A percentile compares a stretch with the other conserved stretches of the same genome.
Conservation (phyloP, 768 basidiomycete genomes). For the Pleurotus ostreatus region DNA sequence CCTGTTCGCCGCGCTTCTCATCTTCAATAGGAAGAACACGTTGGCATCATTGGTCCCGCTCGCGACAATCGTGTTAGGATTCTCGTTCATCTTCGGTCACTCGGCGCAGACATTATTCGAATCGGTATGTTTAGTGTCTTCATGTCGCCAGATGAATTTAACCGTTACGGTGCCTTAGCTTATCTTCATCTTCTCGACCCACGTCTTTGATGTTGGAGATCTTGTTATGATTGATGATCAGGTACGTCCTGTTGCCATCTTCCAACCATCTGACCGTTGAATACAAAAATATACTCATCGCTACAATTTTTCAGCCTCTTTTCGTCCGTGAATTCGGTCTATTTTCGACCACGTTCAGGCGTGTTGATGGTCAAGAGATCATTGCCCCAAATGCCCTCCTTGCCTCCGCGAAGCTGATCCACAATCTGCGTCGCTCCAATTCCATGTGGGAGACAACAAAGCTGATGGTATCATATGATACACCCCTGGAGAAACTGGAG, state of each 20-base stretch:
- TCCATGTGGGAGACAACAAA: slow-evolving; percentile 79
- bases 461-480: slow-evolving; percentile 63
- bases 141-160: background rate
- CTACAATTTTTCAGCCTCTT: slow-evolving; percentile 24
- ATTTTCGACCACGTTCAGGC: slow-evolving; percentile 73
- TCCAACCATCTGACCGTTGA: background rate
- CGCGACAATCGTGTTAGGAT: slow-evolving; percentile 76
- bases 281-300: background rate
- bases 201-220: slow-evolving; percentile 84
- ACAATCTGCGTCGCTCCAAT: slow-evolving; percentile 71
- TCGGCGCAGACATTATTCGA: slow-evolving; percentile 78
- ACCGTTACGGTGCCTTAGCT: slow-evolving; percentile 36
- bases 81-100: slow-evolving; percentile 83
- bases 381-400: slow-evolving; percentile 75
- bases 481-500: slow-evolving; percentile 68
- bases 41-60: slow-evolving; percentile 73
- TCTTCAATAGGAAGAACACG: slow-evolving; percentile 67
- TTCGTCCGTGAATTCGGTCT: slow-evolving; percentile 76
- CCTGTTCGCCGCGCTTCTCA: slow-evolving; percentile 67
- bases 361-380: slow-evolving; percentile 80
- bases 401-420: slow-evolving; percentile 67
- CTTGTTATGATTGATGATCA: slow-evolving; percentile 78
- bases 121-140: slow-evolving; percentile 42
- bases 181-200: slow-evolving; percentile 82
- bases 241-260: slow-evolving; percentile 22